phyloP scores from a whole-genome alignment of 1,284 basidiomycete genomes.

The Porodaedalea pini region DNA sequence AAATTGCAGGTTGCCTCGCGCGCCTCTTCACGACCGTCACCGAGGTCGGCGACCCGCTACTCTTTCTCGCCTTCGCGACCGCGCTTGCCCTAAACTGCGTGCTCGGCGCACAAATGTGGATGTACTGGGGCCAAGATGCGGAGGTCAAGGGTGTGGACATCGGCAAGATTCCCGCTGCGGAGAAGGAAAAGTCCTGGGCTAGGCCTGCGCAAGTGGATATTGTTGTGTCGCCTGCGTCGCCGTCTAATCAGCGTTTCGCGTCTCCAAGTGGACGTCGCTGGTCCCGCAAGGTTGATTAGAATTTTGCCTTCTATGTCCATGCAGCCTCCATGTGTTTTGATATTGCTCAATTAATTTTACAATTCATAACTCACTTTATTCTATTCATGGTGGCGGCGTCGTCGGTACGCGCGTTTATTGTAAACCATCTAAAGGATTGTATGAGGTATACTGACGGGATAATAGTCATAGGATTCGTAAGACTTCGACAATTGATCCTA shows the following conservation, averaged over 20 bases:
- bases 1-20: conserved; percentile 81
- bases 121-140: conserved; percentile 71
- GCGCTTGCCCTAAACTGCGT: conserved; percentile 78
- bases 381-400: no score
- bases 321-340: no score
- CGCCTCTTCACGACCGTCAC: conserved; percentile 86
- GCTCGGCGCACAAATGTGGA: conserved; percentile 76
- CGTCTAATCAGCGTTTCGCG: not conserved
- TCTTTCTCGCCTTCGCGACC: conserved; percentile 77
- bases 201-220: conserved; percentile 18
- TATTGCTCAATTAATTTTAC: no score
- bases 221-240: conserved; percentile 21
- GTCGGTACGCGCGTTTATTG: no score
- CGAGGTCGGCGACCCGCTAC: conserved; percentile 78
- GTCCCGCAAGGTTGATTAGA: conserved; percentile 27
- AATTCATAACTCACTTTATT: no score
- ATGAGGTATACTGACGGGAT: no score
- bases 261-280: conserved; percentile 23
- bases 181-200: conserved; percentile 22
- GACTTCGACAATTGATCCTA: no score
- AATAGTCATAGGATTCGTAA: no score
- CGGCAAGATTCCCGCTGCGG: conserved; percentile 10
- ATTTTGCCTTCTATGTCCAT: not conserved
- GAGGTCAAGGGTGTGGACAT: conserved; percentile 28
- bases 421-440: no score